Conservation (phyloP, 2,329 filamentous ascomycete species). For the Ampelomyces quisqualis region DNA sequence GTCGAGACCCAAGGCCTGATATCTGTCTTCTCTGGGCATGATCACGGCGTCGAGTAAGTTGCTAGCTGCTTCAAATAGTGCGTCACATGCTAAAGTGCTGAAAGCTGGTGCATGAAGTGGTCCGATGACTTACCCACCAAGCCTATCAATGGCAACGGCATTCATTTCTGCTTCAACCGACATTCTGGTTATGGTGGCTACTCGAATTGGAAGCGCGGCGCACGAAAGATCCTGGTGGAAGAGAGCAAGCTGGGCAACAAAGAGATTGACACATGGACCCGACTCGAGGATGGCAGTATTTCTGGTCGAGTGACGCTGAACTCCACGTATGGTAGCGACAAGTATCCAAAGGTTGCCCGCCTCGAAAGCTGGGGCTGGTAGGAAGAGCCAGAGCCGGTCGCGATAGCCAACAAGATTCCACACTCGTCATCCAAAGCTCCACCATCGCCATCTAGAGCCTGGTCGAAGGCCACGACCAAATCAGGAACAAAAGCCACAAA, state of each 20-base stretch:
- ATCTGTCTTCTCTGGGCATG: slow-evolving; percentile 63
- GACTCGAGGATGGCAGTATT: slow-evolving; percentile 57
- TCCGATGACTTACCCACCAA: slow-evolving; percentile 29
- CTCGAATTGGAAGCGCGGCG: slow-evolving; percentile 62
- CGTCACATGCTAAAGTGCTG: not conserved
- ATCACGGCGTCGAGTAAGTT: slow-evolving; percentile 51
- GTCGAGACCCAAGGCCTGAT: slow-evolving; percentile 52
- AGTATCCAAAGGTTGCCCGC: slow-evolving; percentile 46
- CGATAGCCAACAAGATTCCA: not conserved
- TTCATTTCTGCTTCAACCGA: slow-evolving; percentile 60
- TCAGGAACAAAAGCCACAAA: too few species aligned
- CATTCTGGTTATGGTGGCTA: slow-evolving; percentile 72
- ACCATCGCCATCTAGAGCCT: too few species aligned
- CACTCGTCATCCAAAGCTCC: not conserved
- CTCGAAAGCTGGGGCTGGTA: slow-evolving; percentile 9
- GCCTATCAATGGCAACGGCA: slow-evolving; percentile 47
- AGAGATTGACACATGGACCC: slow-evolving; percentile 61
- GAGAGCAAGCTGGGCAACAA: slow-evolving; percentile 44
- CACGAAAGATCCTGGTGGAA: slow-evolving; percentile 56
- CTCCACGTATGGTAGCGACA: slow-evolving; percentile 59
- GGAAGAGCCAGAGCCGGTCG: slow-evolving; percentile 1
- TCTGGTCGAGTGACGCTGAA: slow-evolving; percentile 59
- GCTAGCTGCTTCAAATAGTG: not conserved
- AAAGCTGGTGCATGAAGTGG: slow-evolving; percentile 47
- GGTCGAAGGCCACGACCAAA: too few species aligned